A percentile compares a stretch with the other conserved stretches of the same genome.
These are phyloP conservation scores for Scheffersomyces segobiensis DNA, from an alignment of 1,139 yeast species.

Conservation along the genomic window DNA sequence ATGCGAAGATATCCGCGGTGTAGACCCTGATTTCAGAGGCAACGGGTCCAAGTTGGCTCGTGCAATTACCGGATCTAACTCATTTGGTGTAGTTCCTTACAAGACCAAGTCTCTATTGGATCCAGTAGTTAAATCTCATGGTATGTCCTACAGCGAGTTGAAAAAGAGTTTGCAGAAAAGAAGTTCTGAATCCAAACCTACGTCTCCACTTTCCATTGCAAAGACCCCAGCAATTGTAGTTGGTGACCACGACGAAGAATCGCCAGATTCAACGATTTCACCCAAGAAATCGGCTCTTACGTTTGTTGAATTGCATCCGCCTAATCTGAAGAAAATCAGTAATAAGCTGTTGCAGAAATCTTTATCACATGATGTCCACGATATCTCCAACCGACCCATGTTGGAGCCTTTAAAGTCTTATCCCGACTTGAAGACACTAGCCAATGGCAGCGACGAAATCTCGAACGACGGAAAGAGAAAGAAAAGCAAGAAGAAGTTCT, in stretches of 20 bases:
- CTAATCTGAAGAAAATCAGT: slow-evolving; percentile 6
- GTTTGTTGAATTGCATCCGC: slow-evolving; percentile 25
- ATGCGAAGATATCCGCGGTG: slow-evolving; percentile 37
- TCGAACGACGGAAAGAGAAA: slow-evolving; percentile 7
- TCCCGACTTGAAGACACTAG: slow-evolving; percentile 29
- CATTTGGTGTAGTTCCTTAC: slow-evolving; percentile 41
- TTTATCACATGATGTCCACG: slow-evolving; percentile 30
- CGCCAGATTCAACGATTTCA: not conserved
- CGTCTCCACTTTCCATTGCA: not conserved
- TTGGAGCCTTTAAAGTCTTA: slow-evolving; percentile 42
- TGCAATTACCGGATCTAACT: slow-evolving; percentile 46
- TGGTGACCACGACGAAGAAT: not conserved
- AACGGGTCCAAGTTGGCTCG: slow-evolving; percentile 49
- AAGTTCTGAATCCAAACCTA: not conserved
- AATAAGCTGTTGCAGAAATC: slow-evolving; percentile 24
- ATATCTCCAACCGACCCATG: slow-evolving; percentile 9
- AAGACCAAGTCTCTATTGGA: slow-evolving; percentile 44
- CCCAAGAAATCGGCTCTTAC: slow-evolving; percentile 13
- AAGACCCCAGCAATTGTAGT: slow-evolving; percentile 2
- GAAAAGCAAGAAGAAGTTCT: slow-evolving; percentile 32
- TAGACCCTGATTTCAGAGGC: slow-evolving; percentile 45
- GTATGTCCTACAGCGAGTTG: slow-evolving; percentile 39
- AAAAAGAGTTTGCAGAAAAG: slow-evolving; percentile 27
- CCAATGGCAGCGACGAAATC: slow-evolving; percentile 5
- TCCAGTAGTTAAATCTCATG: slow-evolving; percentile 29